Evolutionary conservation across 2,329 filamentous ascomycete genomes (phyloP), one percentile per base, ranked within the genome.

Genomic region (Trichophyton mentagrophytes): DNA sequence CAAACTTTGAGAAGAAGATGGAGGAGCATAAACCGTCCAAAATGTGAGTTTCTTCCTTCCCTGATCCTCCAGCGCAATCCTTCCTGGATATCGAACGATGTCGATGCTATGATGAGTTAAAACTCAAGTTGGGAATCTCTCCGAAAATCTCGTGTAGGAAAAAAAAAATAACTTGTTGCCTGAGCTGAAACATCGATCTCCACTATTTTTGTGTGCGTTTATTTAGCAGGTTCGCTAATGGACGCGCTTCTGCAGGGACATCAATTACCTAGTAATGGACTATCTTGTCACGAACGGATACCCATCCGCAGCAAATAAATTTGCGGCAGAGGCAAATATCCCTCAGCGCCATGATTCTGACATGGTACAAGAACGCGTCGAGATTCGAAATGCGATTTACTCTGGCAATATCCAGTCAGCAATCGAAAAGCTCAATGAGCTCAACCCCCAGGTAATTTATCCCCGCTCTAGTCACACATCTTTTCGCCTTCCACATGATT

Each of bases 71-170:
- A n/a, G 13, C 25, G n/a, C 25, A 56, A 56, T 62, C 46, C 36
- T 17, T 20, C 61, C 59, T 13, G 53, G 58, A 61, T 60, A 30
- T 61, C 9, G 9, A 38, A 38, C 63, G 55, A 69, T 60, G 58
- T 36, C 60, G 55, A 64, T 69, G 69, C 79, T 84, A 95, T 95
- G 91, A 95, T 89, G 83, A 71, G 79, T 81, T 64, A 78, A 78
- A 81, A 85, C 86, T 89, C 86, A 95, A 96, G 83, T 85, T 99
- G 93, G 93, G 93, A 99, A 99, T 99, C 93, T 99, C 95, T 99
- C 93, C 88, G 89, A 97, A 89, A 84, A 77, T 74, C 66, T 68
- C 76, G 82, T 99, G 93, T 89, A 87, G 93, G 99, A 55, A 55
- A 85, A 90, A 85, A 75, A 80, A 78, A 42, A 80, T 89, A 85